Base-by-base conservation (phyloP, 1,284 basidiomycete genomes). In the Apiotrichum brassicae region DNA sequence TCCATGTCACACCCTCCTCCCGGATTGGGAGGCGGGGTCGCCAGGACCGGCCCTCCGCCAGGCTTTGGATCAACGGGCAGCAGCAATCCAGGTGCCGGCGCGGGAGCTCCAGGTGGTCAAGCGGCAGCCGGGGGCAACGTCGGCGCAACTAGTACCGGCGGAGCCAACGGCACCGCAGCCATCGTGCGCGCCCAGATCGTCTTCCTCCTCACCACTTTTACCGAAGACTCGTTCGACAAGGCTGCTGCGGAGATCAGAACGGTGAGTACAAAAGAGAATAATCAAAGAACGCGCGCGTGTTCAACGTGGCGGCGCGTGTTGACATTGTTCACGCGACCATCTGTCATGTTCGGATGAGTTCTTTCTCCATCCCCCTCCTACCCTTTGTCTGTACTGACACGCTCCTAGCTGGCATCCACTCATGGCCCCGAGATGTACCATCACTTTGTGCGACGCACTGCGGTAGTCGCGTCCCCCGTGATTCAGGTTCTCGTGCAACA, bases 341-440 rank as follows among this genome's bases (percentile, higher is more conserved):
- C n/a, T n/a, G n/a, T n/a, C n/a, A n/a, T n/a, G n/a, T n/a, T n/a
- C n/a, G n/a, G n/a, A n/a, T n/a, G n/a, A n/a, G n/a, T n/a, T n/a
- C n/a, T n/a, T n/a, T n/a, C n/a, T n/a, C n/a, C n/a, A n/a, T n/a
- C n/a, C n/a, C n/a, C n/a, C n/a, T n/a, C n/a, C n/a, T n/a, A n/a
- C n/a, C n/a, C n/a, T n/a, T n/a, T n/a, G n/a, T n/a, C n/a, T n/a
- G 12, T 23, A 14, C 49, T 55, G 34, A 55, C 53, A 52, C 57
- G 53, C n/a, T 56, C 49, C 33, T 71, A 95, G 91, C 81, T 95
- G 62, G 88, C 89, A 57, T 89, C 94, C 67, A 86, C 89, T 69
- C 88, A 95, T 79, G 89, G 90, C 49, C 80, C 89, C 64, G 92
- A 94, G 72, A 93, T 90, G 57, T 94, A 95, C 75, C 81, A 91